phyloP scores from a whole-genome alignment of 2,329 filamentous ascomycete genomes.

The Aphanocladium album region DNA sequence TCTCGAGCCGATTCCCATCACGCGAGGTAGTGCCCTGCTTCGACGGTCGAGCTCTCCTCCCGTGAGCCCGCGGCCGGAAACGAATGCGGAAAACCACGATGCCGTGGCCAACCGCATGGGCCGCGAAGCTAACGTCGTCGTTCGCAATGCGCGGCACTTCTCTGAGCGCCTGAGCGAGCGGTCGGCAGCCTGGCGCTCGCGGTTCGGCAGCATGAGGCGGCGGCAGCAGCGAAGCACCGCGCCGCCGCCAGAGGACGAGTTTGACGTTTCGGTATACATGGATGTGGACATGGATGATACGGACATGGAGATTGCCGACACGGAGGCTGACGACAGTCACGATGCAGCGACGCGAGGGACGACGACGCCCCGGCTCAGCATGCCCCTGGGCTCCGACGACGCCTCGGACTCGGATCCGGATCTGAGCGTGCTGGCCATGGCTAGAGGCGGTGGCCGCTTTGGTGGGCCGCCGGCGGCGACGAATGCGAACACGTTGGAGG shows the following conservation, averaged over 20 bases:
- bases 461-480: not conserved
- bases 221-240: not conserved
- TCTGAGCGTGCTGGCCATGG: constrained; percentile 31
- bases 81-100: not conserved
- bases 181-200: not conserved
- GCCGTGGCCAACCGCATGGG: not conserved
- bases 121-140: not conserved
- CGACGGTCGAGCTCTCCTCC: not conserved
- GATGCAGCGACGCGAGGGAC: constrained; percentile 24
- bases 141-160: not conserved
- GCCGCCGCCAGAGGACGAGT: not conserved
- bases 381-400: constrained; percentile 31
- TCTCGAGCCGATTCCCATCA: not conserved
- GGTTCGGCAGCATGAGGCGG: not conserved
- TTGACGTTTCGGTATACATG: not conserved
- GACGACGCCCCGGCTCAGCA: constrained; percentile 29
- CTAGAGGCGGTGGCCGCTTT: constrained; percentile 20
- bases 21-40: not conserved
- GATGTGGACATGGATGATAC: not conserved
- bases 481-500: constrained; percentile 10
- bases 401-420: constrained; percentile 34
- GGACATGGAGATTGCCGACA: not conserved
- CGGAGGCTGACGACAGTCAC: not conserved
- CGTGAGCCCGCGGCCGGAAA: not conserved
- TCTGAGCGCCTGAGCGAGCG: constrained; percentile 3